Evolutionary conservation across 768 basidiomycete genomes (phyloP), one percentile per base, ranked within the genome.

Genomic region (Boletus tylopilopsis): DNA sequence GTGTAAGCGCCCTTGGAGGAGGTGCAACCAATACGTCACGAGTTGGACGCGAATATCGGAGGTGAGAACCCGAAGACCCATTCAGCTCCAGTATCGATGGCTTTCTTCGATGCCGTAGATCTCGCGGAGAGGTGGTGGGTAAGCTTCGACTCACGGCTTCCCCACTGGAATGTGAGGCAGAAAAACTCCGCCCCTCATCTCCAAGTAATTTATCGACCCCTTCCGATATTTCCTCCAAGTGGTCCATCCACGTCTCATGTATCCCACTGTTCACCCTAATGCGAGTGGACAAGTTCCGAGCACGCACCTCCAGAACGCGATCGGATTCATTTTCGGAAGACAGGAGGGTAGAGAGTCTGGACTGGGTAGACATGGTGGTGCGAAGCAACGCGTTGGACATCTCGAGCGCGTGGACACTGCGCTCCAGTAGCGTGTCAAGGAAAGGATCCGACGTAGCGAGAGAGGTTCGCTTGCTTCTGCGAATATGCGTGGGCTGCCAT

Each of bases 341-440:
- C 25, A 85, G 66, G 34, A 84, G 68, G 4, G 74, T 68, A 29
- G 73, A 74, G 32, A 77, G 70, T 29, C 71, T 79, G 12, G 82
- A 74, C 54, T 86, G 84, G 1, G 89, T 84, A 34, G 83, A 78
- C 58, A 90, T 84, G 19, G 86, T 85, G 12, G 81, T 82, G 61
- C 88, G 84, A 39, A 93, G 72, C 11, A 92, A 72, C 3, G 82
- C 77, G 50, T 92, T 92, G 5, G 90, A 92, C 75, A 90, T 83
- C 64, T 92, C 90, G 9, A 93, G 74, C 1, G 90, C 90, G 67
- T 90, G 82, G 13, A 92, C 87, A 55, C 87, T 90, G 54, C 90
- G 81, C 50, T 82, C 87, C 2, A 92, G 76, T 15, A 92, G 72
- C n/a, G 84, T 77, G 66, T 92, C 90, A 23, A 90, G 76, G 58